A percentile compares a stretch with the other conserved stretches of the same genome.
Evolutionary conservation across 768 basidiomycete species (phyloP).

Genomic region (Hericium coralloides): DNA sequence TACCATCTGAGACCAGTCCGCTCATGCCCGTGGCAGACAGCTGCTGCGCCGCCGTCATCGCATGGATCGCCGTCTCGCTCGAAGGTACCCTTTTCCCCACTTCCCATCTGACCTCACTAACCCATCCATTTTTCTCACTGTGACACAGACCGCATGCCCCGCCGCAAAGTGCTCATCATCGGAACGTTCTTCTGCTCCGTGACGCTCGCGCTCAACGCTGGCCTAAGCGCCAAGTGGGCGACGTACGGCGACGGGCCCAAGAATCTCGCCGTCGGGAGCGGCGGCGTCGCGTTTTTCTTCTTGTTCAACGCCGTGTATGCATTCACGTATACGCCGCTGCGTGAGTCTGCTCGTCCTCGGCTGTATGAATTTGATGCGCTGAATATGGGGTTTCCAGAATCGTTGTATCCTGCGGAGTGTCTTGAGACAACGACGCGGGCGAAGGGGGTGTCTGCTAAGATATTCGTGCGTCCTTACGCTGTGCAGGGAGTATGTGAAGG

Average conservation of each 20-base stretch:
- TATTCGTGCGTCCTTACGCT: background rate
- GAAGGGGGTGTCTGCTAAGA: background rate
- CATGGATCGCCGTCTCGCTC: background rate
- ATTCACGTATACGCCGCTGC: background rate
- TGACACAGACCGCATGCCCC: background rate
- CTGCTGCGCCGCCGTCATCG: background rate
- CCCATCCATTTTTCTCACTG: background rate
- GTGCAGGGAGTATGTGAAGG: background rate
- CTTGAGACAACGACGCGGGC: slow-evolving; percentile 1
- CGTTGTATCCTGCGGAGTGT: slow-evolving; percentile 1
- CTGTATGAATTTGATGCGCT: background rate
- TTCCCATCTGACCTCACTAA: background rate
- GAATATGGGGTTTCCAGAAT: background rate
- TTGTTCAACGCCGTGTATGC: background rate
- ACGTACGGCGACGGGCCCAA: background rate
- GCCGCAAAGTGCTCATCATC: background rate
- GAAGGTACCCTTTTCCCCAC: background rate
- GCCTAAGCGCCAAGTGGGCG: slow-evolving; percentile 1
- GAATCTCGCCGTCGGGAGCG: slow-evolving; percentile 1
- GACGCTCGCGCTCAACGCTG: slow-evolving; percentile 1
- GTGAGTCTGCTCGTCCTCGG: background rate
- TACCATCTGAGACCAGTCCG: background rate
- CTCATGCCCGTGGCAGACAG: background rate
- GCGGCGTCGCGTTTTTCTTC: slow-evolving; percentile 1
- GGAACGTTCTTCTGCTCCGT: background rate